These are phyloP conservation scores for Lecanicillium sp. DNA, from an alignment of 2,329 filamentous ascomycete genomes.

Conservation along the genomic window DNA sequence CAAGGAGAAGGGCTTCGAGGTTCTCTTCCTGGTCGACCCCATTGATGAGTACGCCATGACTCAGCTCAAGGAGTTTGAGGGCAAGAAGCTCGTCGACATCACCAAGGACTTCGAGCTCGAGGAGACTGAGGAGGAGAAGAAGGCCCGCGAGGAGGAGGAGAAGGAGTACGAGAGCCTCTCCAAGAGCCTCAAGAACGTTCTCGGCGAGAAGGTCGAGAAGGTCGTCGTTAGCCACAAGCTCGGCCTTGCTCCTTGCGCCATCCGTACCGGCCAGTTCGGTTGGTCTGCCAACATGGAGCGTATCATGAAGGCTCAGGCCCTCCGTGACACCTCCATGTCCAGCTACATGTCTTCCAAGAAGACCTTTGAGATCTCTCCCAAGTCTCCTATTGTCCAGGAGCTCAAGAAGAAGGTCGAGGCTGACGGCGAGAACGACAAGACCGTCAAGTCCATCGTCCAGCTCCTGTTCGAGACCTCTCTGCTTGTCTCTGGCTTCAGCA, in stretches of 20 bases:
- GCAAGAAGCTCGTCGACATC: slow-evolving; percentile 99
- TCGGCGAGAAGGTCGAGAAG: slow-evolving; percentile 99
- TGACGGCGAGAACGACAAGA: slow-evolving; percentile 97
- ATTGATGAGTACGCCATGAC: slow-evolving; percentile 99
- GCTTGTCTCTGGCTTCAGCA: slow-evolving; percentile 97
- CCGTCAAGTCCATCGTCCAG: slow-evolving; percentile 98
- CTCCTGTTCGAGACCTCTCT: slow-evolving; percentile 98
- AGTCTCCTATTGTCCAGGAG: slow-evolving; percentile 96
- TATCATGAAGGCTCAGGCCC: slow-evolving; percentile 99
- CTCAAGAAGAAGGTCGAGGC: slow-evolving; percentile 98
- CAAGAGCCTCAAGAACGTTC: slow-evolving; percentile 98
- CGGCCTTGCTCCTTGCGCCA: slow-evolving; percentile 86
- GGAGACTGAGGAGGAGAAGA: slow-evolving; percentile 99
- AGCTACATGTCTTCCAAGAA: slow-evolving; percentile 99
- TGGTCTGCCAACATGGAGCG: slow-evolving; percentile 99
- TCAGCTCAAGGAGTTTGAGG: slow-evolving; percentile 99
- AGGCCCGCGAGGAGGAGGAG: slow-evolving; percentile 87
- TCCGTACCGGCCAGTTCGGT: slow-evolving; percentile 98
- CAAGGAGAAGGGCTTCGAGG: slow-evolving; percentile 99
- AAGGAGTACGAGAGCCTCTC: slow-evolving; percentile 94
- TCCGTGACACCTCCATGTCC: slow-evolving; percentile 98
- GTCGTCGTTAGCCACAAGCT: slow-evolving; percentile 99
- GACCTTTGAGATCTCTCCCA: slow-evolving; percentile 99
- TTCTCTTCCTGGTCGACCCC: slow-evolving; percentile 97
- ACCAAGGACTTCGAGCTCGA: slow-evolving; percentile 99